phyloP scores from a whole-genome alignment of 352 stramenopile species.

The Aphanomyces cochlioides region DNA sequence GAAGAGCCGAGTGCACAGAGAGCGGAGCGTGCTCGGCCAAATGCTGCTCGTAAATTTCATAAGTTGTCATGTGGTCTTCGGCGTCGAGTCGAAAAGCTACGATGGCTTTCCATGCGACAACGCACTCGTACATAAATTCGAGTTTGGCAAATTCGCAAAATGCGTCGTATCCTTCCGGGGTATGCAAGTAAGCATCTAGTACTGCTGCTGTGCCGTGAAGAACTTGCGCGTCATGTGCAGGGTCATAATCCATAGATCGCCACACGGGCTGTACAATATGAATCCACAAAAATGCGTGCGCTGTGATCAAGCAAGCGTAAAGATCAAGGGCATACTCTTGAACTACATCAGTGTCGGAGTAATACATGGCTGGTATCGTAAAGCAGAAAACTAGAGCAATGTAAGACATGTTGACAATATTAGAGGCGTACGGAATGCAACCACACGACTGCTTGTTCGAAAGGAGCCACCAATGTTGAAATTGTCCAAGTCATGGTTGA shows the following conservation, averaged over 20 bases:
- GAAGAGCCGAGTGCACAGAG: not conserved
- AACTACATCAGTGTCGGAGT: not conserved
- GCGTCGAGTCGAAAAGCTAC: not conserved
- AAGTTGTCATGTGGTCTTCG: not conserved
- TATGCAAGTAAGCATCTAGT: constrained; percentile 13
- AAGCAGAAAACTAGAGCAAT: not conserved
- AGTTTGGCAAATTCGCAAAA: constrained; percentile 16
- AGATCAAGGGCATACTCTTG: not conserved
- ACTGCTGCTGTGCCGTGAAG: constrained; percentile 11
- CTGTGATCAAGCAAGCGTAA: not conserved
- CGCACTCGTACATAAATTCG: not conserved
- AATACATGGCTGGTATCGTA: not conserved
- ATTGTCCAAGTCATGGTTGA: constrained; percentile 6
- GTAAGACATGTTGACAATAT: not conserved
- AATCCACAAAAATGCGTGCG: not conserved
- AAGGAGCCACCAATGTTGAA: not conserved
- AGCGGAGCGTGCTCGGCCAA: not conserved
- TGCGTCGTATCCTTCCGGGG: not conserved
- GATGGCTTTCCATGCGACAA: not conserved
- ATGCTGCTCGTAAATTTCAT: constrained; percentile 8
- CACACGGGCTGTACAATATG: not conserved
- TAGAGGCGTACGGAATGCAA: not conserved
- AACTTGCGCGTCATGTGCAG: too few relatives aligned
- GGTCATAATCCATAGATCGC: not conserved
- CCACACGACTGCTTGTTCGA: not conserved